Percentiles rank a stretch among this genome's conserved stretches.
phyloP scores from a whole-genome alignment of 2,329 filamentous ascomycete species.

The Diaporthe vaccinii region DNA sequence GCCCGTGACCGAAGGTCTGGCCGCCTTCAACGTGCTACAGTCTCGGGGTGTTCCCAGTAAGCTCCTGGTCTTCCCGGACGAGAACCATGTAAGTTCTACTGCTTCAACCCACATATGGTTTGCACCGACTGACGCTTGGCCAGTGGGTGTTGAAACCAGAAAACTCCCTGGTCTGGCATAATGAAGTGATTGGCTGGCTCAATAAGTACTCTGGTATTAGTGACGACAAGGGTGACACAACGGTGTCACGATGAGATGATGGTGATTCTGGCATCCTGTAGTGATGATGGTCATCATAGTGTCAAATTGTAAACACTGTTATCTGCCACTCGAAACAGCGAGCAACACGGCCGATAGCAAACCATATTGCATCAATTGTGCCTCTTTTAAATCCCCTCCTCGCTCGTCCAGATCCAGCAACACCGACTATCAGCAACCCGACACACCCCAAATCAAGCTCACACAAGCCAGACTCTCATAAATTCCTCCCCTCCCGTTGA shows the following conservation, averaged over 20 bases:
- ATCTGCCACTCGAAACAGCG: neutral
- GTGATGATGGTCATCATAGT: neutral
- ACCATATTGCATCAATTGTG: neutral
- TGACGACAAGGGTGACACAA: neutral
- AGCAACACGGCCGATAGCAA: neutral
- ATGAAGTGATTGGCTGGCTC: constrained; percentile 76
- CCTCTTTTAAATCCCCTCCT: neutral
- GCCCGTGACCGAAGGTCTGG: constrained; percentile 66
- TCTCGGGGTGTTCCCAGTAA: constrained; percentile 75
- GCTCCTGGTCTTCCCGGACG: constrained; percentile 80
- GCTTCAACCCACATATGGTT: too few relatives aligned
- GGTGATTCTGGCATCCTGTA: neutral
- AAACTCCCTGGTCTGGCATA: constrained; percentile 78
- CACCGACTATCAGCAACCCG: neutral
- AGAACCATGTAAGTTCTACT: constrained; percentile 65
- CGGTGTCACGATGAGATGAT: neutral
- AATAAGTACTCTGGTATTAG: constrained; percentile 61
- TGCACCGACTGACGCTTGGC: neutral
- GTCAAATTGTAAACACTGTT: constrained; percentile 15
- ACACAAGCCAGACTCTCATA: neutral
- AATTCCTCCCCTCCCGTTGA: neutral
- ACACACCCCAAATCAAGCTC: neutral
- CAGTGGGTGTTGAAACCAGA: constrained; percentile 75
- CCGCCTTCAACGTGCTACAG: constrained; percentile 81
- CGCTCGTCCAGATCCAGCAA: neutral